phyloP scores from a whole-genome alignment of 331 rosid species.

The Arachis monticola region DNA sequence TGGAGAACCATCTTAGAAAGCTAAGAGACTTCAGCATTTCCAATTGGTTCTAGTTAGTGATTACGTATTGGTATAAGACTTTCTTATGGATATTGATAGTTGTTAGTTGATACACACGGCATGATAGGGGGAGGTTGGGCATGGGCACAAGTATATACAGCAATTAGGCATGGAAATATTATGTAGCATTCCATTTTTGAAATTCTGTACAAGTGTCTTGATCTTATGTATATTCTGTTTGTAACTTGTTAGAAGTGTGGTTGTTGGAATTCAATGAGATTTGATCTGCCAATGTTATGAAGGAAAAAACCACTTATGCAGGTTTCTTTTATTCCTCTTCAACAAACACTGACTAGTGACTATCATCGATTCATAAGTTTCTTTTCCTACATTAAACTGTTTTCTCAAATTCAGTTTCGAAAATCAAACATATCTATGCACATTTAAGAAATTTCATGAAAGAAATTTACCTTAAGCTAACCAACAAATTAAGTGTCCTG shows the following conservation, averaged over 20 bases:
- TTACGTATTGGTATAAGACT: neutral
- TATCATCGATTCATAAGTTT: neutral
- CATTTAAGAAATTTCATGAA: no score
- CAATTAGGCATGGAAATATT: neutral
- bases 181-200: constrained; percentile 18
- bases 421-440: neutral
- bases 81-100: neutral
- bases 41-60: constrained; percentile 69
- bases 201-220: constrained; percentile 18
- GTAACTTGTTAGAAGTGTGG: constrained; percentile 27
- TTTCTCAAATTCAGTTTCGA: constrained; percentile 2
- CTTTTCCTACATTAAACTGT: neutral
- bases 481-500: no score
- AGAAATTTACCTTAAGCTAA: no score
- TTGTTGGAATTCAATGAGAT: no score
- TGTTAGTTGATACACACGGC: neutral
- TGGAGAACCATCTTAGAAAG: constrained; percentile 97
- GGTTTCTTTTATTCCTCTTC: no score
- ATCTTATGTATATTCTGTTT: constrained; percentile 31
- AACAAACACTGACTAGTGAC: no score
- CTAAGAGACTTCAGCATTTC: constrained; percentile 84
- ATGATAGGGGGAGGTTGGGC: constrained; percentile 15
- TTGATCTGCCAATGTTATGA: no score
- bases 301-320: no score
- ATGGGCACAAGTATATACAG: neutral